These are phyloP conservation scores for Paraurostyla sp. DNA, from an alignment of 73 alveolate species.

Conservation along the genomic window DNA sequence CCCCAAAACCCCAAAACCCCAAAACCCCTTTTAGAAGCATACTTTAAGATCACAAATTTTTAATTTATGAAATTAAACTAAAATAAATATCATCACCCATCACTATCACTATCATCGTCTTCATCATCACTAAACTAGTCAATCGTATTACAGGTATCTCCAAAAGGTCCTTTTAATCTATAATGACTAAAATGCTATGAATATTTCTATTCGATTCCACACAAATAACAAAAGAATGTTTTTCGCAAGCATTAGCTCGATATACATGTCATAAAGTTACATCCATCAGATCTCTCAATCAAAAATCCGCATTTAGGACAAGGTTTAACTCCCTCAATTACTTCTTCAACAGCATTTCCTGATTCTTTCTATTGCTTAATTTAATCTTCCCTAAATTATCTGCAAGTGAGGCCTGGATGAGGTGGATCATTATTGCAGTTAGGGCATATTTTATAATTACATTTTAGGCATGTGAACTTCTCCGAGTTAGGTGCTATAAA, in stretches of 20 bases:
- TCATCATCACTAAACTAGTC: conserved; percentile 59
- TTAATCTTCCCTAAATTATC: background rate
- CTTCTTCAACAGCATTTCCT: background rate
- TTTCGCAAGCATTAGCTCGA: conserved; percentile 52
- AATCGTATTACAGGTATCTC: conserved; percentile 72
- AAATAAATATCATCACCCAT: too few species aligned
- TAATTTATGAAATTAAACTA: too few species aligned
- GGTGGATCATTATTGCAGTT: conserved; percentile 43
- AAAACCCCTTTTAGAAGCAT: too few species aligned
- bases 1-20: too few species aligned
- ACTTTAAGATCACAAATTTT: too few species aligned
- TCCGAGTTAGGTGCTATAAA: background rate
- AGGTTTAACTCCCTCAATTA: conserved; percentile 32
- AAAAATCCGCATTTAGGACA: conserved; percentile 75
- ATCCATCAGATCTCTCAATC: conserved; percentile 72
- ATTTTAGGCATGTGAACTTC: background rate
- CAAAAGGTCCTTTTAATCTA: conserved; percentile 70
- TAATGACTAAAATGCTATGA: conserved; percentile 68
- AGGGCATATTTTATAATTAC: conserved; percentile 49
- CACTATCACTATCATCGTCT: background rate
- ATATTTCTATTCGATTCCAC: conserved; percentile 55
- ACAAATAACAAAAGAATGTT: conserved; percentile 61
- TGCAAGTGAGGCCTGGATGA: conserved; percentile 19
- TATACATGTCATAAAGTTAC: conserved; percentile 63
- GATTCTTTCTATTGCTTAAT: background rate